phyloP scores from a whole-genome alignment of 1,284 basidiomycete genomes.

The Trichosporon asahii region DNA sequence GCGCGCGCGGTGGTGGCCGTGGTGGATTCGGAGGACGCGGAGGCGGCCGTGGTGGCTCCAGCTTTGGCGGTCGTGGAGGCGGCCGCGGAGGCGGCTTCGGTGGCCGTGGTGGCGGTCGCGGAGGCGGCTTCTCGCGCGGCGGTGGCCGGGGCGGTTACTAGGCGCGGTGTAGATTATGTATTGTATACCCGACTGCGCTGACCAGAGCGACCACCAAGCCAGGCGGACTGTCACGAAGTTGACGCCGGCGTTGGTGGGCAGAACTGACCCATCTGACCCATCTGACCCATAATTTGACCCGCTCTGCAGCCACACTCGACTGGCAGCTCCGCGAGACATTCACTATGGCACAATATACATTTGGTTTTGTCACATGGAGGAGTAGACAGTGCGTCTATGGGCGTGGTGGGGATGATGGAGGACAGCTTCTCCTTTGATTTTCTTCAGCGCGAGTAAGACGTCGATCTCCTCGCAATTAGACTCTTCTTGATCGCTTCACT shows the following conservation, averaged over 20 bases:
- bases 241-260: too few species aligned
- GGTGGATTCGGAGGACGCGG: constrained; percentile 8
- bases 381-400: not conserved
- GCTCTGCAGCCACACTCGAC: too few species aligned
- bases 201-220: not conserved
- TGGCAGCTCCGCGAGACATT: too few species aligned
- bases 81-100: constrained; percentile 16
- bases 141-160: constrained; percentile 24
- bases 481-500: not conserved
- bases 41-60: constrained; percentile 17
- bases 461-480: not conserved
- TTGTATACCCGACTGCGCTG: constrained; percentile 17
- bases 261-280: too few species aligned
- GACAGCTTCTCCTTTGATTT: not conserved
- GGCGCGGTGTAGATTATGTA: constrained; percentile 20
- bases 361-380: not conserved
- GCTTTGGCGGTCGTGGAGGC: constrained; percentile 20
- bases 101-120: constrained; percentile 17
- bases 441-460: not conserved
- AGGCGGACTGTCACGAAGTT: too few species aligned
- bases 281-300: too few species aligned
- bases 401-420: not conserved
- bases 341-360: constrained; percentile 7
- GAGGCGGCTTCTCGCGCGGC: constrained; percentile 22
- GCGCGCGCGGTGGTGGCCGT: constrained; percentile 14